A percentile compares a stretch with the other conserved stretches of the same genome.
Evolutionary conservation across 2,329 filamentous ascomycete species (phyloP).

Genomic region (Trichoderma sp.): DNA sequence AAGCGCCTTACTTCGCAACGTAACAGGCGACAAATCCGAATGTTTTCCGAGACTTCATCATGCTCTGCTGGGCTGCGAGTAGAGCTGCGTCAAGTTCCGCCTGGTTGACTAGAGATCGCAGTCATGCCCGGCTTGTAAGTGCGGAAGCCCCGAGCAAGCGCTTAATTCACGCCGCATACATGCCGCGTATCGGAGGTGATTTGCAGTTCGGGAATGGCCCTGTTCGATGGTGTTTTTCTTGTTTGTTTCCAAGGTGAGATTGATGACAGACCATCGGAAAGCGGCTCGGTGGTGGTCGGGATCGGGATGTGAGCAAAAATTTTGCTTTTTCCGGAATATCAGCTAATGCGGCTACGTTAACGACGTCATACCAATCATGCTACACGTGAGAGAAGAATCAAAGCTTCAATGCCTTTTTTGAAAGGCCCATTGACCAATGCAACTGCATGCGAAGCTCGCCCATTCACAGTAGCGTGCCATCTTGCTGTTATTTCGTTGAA

Average conservation of each 20-base stretch:
- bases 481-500: neutral
- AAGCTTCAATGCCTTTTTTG: neutral
- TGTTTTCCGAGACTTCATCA: neutral
- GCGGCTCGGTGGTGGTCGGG: slow-evolving; percentile 16
- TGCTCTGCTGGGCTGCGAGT: neutral
- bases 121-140: neutral
- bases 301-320: slow-evolving; percentile 5
- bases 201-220: neutral
- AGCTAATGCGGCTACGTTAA: slow-evolving; percentile 4
- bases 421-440: neutral
- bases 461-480: neutral
- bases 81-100: neutral
- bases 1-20: neutral
- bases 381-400: neutral
- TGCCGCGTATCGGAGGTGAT: neutral
- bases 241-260: neutral
- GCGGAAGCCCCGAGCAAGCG: neutral
- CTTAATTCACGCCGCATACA: neutral
- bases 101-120: neutral
- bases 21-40: neutral
- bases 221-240: slow-evolving; percentile 1
- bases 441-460: neutral
- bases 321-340: neutral
- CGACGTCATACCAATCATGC: slow-evolving; percentile 10
- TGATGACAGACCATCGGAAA: neutral